Evolutionary conservation across 140 eudicot genomes (phyloP).

Genomic region (Ambrosia hybrid): DNA sequence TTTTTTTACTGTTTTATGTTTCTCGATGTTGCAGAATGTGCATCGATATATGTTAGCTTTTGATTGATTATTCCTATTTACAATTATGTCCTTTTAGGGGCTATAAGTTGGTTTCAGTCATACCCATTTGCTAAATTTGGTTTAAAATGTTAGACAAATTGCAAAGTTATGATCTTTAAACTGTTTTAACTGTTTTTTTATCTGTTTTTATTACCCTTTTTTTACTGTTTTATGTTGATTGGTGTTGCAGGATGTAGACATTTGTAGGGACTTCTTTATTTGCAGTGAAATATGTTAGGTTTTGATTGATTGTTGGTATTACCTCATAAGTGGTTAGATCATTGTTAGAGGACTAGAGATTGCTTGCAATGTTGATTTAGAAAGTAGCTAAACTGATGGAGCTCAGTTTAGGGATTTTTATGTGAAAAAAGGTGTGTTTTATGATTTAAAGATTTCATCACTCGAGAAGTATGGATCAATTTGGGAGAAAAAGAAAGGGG

Average conservation of each 20-base stretch:
- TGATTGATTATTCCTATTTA: constrained; percentile 25
- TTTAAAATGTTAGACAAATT: too few species aligned
- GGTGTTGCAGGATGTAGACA: constrained; percentile 40
- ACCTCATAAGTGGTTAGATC: constrained; percentile 9
- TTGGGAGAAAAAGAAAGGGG: constrained; percentile 66
- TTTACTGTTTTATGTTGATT: constrained; percentile 15
- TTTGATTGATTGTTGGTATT: constrained; percentile 18
- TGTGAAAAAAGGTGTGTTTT: constrained; percentile 9
- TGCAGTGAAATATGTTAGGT: too few species aligned
- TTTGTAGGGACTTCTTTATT: constrained; percentile 12
- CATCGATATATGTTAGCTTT: too few species aligned
- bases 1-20: too few species aligned
- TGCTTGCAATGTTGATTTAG: constrained; percentile 4
- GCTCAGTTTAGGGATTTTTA: constrained; percentile 18
- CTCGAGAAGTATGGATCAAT: constrained; percentile 54
- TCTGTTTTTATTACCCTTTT: too few species aligned
- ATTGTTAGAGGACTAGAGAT: constrained; percentile 4
- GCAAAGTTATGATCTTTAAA: too few species aligned
- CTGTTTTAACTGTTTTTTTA: too few species aligned
- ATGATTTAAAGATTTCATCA: too few species aligned
- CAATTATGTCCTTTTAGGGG: neutral
- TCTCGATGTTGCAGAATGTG: too few species aligned
- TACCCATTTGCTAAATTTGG: too few species aligned
- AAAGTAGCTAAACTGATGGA: constrained; percentile 21
- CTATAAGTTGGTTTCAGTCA: too few species aligned